phyloP scores from a whole-genome alignment of 2,329 filamentous ascomycete species.

The Neodidymelliopsis sp. region DNA sequence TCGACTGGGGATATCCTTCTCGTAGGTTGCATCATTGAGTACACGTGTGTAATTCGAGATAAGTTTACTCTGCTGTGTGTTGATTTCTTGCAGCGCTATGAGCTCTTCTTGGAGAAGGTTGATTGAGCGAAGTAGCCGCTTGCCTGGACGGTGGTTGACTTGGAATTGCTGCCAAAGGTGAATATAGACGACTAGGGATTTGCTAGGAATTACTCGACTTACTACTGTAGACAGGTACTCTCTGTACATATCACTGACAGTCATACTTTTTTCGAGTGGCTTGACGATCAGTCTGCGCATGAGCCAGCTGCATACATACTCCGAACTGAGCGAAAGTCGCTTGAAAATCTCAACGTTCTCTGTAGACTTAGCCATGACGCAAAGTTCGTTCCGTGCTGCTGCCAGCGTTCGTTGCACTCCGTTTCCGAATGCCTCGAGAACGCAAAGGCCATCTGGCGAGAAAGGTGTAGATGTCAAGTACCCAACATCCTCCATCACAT shows the following conservation, averaged over 20 bases:
- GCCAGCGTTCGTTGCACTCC: conserved; percentile 21
- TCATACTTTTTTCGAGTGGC: conserved; percentile 36
- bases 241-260: conserved; percentile 41
- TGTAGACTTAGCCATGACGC: conserved; percentile 32
- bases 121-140: conserved; percentile 43
- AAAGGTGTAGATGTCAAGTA: conserved; percentile 14
- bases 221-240: conserved; percentile 43
- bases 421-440: conserved; percentile 29
- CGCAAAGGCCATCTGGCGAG: conserved; percentile 20
- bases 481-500: neutral
- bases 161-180: conserved; percentile 40
- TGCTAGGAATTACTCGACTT: conserved; percentile 5
- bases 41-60: conserved; percentile 35
- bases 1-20: conserved; percentile 27
- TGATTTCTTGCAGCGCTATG: conserved; percentile 31
- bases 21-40: conserved; percentile 36
- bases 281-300: conserved; percentile 41
- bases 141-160: conserved; percentile 44
- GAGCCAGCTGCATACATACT: conserved; percentile 42
- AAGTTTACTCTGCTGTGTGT: conserved; percentile 37
- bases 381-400: conserved; percentile 32
- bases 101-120: conserved; percentile 46
- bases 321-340: conserved; percentile 34
- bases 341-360: conserved; percentile 17
- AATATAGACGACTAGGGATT: conserved; percentile 5